These are phyloP conservation scores for Yamadazyma endophytica DNA, from an alignment of 805 yeast species.

Conservation along the genomic window DNA sequence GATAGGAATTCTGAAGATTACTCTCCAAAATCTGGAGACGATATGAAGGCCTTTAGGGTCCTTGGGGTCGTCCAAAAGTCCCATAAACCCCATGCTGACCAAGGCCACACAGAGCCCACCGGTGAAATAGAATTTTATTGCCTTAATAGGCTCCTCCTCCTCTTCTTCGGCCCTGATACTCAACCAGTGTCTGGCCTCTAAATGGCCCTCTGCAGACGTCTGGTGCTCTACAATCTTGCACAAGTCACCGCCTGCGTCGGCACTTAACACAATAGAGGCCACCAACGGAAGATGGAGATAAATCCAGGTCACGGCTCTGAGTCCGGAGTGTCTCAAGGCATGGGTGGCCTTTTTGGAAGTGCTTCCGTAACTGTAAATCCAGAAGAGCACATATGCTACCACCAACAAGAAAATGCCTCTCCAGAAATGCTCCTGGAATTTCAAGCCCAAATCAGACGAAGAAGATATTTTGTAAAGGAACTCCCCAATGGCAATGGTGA, in stretches of 20 bases:
- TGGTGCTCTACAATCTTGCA: constrained; percentile 21
- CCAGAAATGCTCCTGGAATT: constrained; percentile 40
- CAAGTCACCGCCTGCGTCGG: constrained; percentile 56
- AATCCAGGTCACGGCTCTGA: constrained; percentile 44
- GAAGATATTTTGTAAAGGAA: constrained; percentile 53
- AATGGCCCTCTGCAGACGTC: neutral
- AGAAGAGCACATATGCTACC: constrained; percentile 45
- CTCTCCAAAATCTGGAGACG: constrained; percentile 32
- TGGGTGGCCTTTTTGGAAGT: constrained; percentile 47
- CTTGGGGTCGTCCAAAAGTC: constrained; percentile 40
- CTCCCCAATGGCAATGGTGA: constrained; percentile 63
- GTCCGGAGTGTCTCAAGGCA: constrained; percentile 47
- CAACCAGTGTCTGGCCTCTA: too few relatives aligned
- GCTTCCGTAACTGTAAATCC: constrained; percentile 55
- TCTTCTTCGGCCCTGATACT: constrained; percentile 3
- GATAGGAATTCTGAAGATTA: constrained; percentile 37
- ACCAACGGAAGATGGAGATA: constrained; percentile 49
- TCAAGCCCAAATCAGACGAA: constrained; percentile 42
- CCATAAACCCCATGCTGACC: constrained; percentile 34
- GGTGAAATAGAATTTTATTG: constrained; percentile 46
- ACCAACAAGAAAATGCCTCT: constrained; percentile 47
- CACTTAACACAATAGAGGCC: constrained; percentile 49
- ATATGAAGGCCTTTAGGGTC: constrained; percentile 32
- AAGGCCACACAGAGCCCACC: constrained; percentile 51
- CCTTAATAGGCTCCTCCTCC: constrained; percentile 33